These are phyloP conservation scores for Phytophthora melonis DNA, from an alignment of 352 stramenopile species.

Conservation along the genomic window DNA sequence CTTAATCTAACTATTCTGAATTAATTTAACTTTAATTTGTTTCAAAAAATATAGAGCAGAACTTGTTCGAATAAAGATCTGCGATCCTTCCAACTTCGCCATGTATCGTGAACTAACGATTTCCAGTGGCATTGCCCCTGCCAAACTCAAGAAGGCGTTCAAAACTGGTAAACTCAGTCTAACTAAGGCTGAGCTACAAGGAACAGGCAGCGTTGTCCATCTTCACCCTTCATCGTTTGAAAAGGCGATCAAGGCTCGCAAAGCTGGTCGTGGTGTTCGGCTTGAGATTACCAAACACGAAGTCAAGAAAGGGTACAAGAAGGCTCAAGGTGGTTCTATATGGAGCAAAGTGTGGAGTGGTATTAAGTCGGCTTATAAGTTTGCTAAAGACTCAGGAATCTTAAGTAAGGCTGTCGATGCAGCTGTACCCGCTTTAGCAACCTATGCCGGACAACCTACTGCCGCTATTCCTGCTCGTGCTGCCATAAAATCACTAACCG, in stretches of 20 bases:
- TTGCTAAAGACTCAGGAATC: background rate
- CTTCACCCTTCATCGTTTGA: background rate
- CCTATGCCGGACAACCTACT: background rate
- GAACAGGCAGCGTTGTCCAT: background rate
- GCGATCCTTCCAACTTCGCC: no score
- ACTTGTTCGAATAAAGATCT: no score
- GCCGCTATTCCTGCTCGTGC: no score
- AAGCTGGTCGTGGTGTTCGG: background rate
- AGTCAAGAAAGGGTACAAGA: background rate
- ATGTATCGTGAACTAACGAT: no score
- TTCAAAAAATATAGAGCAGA: background rate
- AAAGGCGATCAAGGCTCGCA: background rate
- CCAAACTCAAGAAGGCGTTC: background rate
- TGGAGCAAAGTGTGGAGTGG: background rate
- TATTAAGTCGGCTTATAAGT: constrained; percentile 4
- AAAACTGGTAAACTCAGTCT: background rate
- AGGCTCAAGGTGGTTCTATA: background rate
- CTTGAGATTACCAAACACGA: background rate
- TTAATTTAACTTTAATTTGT: background rate
- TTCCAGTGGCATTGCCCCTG: background rate
- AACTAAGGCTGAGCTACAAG: background rate
- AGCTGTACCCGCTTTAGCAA: background rate
- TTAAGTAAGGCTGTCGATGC: background rate
- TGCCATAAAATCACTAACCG: no score
- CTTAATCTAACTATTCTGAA: no score